Percentiles rank a stretch among this genome's conserved stretches.
These are phyloP conservation scores for Penicillium capsulatum DNA, from an alignment of 2,329 filamentous ascomycete genomes.

Conservation along the genomic window DNA sequence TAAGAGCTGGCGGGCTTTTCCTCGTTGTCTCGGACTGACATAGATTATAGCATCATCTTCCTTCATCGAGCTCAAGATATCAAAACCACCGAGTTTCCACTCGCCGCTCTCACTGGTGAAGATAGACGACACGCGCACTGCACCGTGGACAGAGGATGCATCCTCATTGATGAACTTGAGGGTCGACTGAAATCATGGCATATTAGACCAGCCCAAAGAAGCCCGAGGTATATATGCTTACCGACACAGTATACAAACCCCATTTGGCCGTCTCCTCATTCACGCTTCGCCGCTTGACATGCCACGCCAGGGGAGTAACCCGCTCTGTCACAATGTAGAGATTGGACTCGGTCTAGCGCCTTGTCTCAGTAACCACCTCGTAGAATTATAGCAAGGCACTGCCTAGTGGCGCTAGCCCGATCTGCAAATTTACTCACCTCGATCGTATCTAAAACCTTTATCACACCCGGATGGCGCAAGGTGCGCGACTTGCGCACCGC, in stretches of 20 bases:
- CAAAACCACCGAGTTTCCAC: conserved; percentile 94
- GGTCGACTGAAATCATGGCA: conserved; percentile 60
- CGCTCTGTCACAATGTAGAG: conserved; percentile 96
- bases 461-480: conserved; percentile 85
- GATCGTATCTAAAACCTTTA: conserved; percentile 89
- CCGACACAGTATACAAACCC: conserved; percentile 82
- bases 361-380: conserved; percentile 10
- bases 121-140: conserved; percentile 76
- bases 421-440: conserved; percentile 57
- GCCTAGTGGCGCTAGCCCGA: background rate
- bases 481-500: conserved; percentile 91
- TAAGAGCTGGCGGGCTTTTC: background rate
- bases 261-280: conserved; percentile 94
- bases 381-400: no score
- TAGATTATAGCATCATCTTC: conserved; percentile 94
- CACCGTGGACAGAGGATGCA: conserved; percentile 85
- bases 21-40: conserved; percentile 42
- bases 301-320: conserved; percentile 81
- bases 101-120: conserved; percentile 95
- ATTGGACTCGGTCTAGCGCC: conserved; percentile 73
- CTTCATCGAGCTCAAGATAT: conserved; percentile 89
- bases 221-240: conserved; percentile 37
- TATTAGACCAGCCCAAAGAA: background rate
- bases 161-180: conserved; percentile 96
- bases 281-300: conserved; percentile 80